Conservation (phyloP, 805 yeast species). For the Ogataea parapolymorpha region DNA sequence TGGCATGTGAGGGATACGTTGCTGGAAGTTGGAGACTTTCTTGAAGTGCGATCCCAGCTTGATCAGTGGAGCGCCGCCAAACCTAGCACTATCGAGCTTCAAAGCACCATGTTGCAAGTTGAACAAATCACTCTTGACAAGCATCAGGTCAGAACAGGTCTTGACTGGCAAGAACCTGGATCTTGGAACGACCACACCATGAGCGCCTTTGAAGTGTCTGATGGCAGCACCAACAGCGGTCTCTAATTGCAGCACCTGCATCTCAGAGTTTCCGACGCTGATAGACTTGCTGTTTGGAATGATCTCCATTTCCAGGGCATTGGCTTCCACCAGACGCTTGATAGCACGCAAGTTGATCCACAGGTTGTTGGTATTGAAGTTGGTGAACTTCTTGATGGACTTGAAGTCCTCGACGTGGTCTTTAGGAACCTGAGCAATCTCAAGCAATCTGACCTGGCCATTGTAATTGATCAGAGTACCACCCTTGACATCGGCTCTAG, state of each 20-base stretch:
- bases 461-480: slow-evolving; percentile 96
- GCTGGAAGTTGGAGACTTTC: slow-evolving; percentile 87
- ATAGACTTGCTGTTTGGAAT: slow-evolving; percentile 92
- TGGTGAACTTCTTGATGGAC: slow-evolving; percentile 94
- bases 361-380: slow-evolving; percentile 96
- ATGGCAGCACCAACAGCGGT: slow-evolving; percentile 99
- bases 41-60: slow-evolving; percentile 96
- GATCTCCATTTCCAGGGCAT: slow-evolving; percentile 84
- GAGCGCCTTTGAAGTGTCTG: slow-evolving; percentile 90
- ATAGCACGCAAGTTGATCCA: slow-evolving; percentile 96
- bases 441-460: slow-evolving; percentile 90
- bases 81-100: slow-evolving; percentile 77
- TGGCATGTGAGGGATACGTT: slow-evolving; percentile 93
- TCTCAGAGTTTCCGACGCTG: slow-evolving; percentile 69
- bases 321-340: slow-evolving; percentile 83
- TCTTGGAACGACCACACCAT: slow-evolving; percentile 98
- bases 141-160: slow-evolving; percentile 90
- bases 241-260: slow-evolving; percentile 90
- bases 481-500: slow-evolving; percentile 99
- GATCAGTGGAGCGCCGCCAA: slow-evolving; percentile 89
- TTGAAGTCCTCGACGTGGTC: slow-evolving; percentile 98
- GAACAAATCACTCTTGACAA: slow-evolving; percentile 94
- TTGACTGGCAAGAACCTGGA: slow-evolving; percentile 97
- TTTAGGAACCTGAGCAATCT: slow-evolving; percentile 97
- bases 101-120: slow-evolving; percentile 88